phyloP scores from a whole-genome alignment of 2,329 filamentous ascomycete species.

The Stagonosporopsis rhizophila region DNA sequence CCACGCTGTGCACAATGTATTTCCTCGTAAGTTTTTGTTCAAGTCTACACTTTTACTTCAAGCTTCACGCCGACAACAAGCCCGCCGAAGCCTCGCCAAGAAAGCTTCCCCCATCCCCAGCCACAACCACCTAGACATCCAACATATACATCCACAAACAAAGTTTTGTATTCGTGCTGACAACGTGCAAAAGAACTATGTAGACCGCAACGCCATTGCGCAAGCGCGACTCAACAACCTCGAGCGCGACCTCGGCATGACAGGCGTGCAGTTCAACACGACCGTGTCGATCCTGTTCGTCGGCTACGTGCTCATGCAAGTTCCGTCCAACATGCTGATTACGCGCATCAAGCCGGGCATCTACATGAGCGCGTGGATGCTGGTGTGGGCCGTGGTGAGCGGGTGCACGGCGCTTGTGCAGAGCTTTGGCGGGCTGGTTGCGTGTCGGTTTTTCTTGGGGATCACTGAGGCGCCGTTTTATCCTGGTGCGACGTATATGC shows the following conservation, averaged over 20 bases:
- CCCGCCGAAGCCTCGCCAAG: slow-evolving; percentile 12
- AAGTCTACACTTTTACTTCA: too few species aligned
- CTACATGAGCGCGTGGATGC: slow-evolving; percentile 46
- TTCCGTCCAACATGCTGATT: slow-evolving; percentile 56
- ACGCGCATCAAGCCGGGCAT: slow-evolving; percentile 42
- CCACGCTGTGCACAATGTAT: slow-evolving; percentile 54
- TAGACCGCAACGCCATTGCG: slow-evolving; percentile 70
- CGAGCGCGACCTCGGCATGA: slow-evolving; percentile 57
- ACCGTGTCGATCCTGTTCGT: slow-evolving; percentile 55
- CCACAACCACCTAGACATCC: too few species aligned
- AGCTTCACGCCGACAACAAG: slow-evolving; percentile 1
- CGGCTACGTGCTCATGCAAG: slow-evolving; percentile 46
- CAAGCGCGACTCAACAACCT: slow-evolving; percentile 69
- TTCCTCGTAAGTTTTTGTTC: slow-evolving; percentile 31
- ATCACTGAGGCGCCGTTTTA: slow-evolving; percentile 55
- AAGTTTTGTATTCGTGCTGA: background rate
- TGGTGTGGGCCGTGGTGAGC: slow-evolving; percentile 47
- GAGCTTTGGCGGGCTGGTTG: slow-evolving; percentile 44
- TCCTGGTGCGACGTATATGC: slow-evolving; percentile 67
- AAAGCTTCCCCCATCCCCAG: slow-evolving; percentile 7
- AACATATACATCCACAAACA: background rate
- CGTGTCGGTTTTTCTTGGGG: slow-evolving; percentile 40
- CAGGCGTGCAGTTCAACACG: slow-evolving; percentile 27
- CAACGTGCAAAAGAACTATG: slow-evolving; percentile 32
- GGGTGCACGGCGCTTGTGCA: slow-evolving; percentile 44